phyloP scores from a whole-genome alignment of 1,139 yeast species.

The Candida sojae region DNA sequence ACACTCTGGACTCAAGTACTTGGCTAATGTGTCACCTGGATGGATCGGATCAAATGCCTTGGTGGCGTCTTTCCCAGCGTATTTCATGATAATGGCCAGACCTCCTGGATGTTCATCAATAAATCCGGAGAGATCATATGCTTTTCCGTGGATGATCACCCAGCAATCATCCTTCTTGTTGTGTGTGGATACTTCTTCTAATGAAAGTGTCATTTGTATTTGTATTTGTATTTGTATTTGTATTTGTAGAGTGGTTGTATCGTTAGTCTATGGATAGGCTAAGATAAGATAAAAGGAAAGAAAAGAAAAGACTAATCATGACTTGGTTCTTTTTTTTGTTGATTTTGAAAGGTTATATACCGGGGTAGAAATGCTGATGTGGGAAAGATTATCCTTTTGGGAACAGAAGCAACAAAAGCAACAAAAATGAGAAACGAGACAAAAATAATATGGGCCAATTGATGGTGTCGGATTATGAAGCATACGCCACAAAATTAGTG shows the following conservation, averaged over 20 bases:
- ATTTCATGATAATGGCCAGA: constrained; percentile 48
- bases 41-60: constrained; percentile 74
- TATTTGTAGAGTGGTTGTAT: not conserved
- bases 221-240: not conserved
- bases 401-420: not conserved
- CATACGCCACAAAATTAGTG: not conserved
- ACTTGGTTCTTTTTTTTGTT: too few species aligned
- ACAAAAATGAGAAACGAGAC: not conserved
- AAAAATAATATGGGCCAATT: not conserved
- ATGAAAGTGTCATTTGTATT: constrained; percentile 18
- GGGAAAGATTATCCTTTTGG: not conserved
- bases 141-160: constrained; percentile 55
- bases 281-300: too few species aligned
- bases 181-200: constrained; percentile 40
- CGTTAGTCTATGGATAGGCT: not conserved
- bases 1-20: constrained; percentile 34
- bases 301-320: too few species aligned
- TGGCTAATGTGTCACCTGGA: constrained; percentile 72
- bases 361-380: not conserved
- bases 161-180: constrained; percentile 49
- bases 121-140: constrained; percentile 52
- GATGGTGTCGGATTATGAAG: not conserved
- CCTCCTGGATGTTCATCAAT: constrained; percentile 59
- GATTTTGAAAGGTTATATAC: too few species aligned
- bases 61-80: constrained; percentile 63